These are phyloP conservation scores for Iris pallida DNA, from an alignment of 116 monocot species.

Conservation along the genomic window DNA sequence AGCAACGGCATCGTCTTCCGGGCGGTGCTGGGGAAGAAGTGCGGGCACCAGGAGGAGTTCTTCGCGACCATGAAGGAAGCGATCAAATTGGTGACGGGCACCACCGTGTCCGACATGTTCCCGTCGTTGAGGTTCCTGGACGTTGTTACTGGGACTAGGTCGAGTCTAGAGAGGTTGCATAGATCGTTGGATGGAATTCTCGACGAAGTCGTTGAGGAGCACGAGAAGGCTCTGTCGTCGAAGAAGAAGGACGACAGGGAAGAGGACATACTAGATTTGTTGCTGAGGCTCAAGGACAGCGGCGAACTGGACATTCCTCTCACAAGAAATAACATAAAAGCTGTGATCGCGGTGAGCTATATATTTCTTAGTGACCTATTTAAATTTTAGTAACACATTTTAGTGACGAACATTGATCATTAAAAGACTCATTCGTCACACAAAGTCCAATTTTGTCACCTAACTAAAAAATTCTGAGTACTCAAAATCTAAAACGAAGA, in stretches of 20 bases:
- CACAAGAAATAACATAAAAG: not conserved
- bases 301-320: not conserved
- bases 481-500: too few relatives aligned
- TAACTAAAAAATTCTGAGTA: too few relatives aligned
- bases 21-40: not conserved
- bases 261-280: not conserved
- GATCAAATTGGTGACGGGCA: not conserved
- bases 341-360: not conserved
- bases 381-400: too few relatives aligned
- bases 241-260: not conserved
- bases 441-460: too few relatives aligned
- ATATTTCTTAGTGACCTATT: too few relatives aligned
- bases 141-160: not conserved
- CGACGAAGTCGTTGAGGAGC: conserved; percentile 3
- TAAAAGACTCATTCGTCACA: too few relatives aligned
- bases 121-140: not conserved
- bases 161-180: not conserved
- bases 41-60: not conserved
- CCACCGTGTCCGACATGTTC: not conserved
- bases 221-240: not conserved
- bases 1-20: not conserved
- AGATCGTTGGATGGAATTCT: not conserved
- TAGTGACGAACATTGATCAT: too few relatives aligned
- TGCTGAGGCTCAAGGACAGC: not conserved
- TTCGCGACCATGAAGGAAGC: not conserved